These are phyloP conservation scores for Bryoglossum gracile DNA, from an alignment of 495 filamentous ascomycete genomes.

Conservation along the genomic window DNA sequence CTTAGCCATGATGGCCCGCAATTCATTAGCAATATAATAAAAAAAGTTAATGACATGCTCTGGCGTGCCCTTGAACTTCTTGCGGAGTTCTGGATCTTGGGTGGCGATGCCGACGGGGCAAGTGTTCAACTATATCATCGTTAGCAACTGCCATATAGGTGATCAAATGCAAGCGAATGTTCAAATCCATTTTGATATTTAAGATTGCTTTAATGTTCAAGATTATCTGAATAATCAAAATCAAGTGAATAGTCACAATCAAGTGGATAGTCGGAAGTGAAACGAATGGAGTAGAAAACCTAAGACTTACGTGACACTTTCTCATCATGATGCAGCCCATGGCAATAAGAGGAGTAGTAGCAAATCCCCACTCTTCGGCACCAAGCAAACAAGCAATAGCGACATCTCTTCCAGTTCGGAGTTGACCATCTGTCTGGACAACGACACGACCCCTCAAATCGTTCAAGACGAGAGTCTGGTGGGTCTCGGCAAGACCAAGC, in stretches of 20 bases:
- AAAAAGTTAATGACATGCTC: slow-evolving; percentile 99
- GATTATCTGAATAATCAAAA: too few species aligned
- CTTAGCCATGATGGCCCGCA: slow-evolving; percentile 97
- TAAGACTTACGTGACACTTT: slow-evolving; percentile 45
- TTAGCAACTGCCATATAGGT: slow-evolving; percentile 7
- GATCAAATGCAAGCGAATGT: too few species aligned
- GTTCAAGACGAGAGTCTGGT: slow-evolving; percentile 97
- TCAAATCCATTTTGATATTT: too few species aligned
- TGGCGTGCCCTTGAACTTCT: slow-evolving; percentile 90
- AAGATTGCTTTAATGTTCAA: too few species aligned
- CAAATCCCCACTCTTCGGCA: slow-evolving; percentile 97
- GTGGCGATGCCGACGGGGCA: slow-evolving; percentile 97
- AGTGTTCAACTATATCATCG: slow-evolving; percentile 53
- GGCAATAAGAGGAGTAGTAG: slow-evolving; percentile 93
- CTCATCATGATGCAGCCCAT: slow-evolving; percentile 98
- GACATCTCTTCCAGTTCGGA: slow-evolving; percentile 90
- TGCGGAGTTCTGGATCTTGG: slow-evolving; percentile 88
- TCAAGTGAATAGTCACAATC: too few species aligned
- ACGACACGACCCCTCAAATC: slow-evolving; percentile 94
- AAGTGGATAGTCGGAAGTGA: too few species aligned
- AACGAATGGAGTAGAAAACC: too few species aligned
- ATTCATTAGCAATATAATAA: slow-evolving; percentile 97
- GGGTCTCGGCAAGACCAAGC: slow-evolving; percentile 93
- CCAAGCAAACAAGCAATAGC: slow-evolving; percentile 95
- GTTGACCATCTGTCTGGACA: slow-evolving; percentile 95